These are phyloP conservation scores for Xylariaceae sp. DNA, from an alignment of 2,329 filamentous ascomycete genomes.

Conservation along the genomic window DNA sequence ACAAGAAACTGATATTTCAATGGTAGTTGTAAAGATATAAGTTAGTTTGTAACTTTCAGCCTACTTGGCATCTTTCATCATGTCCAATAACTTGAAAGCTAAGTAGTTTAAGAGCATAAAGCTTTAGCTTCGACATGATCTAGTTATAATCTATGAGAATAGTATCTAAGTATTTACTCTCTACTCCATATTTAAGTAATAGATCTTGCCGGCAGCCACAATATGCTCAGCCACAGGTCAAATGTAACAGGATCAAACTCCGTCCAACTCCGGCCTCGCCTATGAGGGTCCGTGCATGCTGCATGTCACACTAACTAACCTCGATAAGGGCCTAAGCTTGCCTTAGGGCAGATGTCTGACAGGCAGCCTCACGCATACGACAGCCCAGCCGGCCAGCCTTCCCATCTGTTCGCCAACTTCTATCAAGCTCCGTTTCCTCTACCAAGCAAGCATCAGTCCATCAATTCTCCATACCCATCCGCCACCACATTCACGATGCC, in stretches of 20 bases:
- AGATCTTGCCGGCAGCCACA: no score
- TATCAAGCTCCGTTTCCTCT: slow-evolving; percentile 13
- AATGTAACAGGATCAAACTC: no score
- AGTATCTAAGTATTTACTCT: no score
- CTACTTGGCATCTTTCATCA: neutral
- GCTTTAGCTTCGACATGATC: no score
- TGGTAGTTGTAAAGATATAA: no score
- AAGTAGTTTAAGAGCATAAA: no score
- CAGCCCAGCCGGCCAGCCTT: slow-evolving; percentile 36
- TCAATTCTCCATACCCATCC: slow-evolving; percentile 5
- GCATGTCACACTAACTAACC: slow-evolving; percentile 27
- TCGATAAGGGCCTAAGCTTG: slow-evolving; percentile 32
- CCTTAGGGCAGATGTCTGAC: slow-evolving; percentile 28
- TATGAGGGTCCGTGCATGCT: slow-evolving; percentile 11
- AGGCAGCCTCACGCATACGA: slow-evolving; percentile 38
- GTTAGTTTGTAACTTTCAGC: neutral
- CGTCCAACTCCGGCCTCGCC: slow-evolving; percentile 12
- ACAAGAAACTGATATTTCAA: no score
- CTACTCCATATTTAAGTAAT: no score
- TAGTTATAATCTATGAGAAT: no score
- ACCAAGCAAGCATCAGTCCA: slow-evolving; percentile 12
- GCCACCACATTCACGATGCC: slow-evolving; percentile 64
- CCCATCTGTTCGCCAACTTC: slow-evolving; percentile 14
- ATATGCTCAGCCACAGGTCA: no score
- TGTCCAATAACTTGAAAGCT: no score